A percentile compares a stretch with the other conserved stretches of the same genome.
These are phyloP conservation scores for Apiotrichum gamsii DNA, from an alignment of 1,284 basidiomycete species.

Conservation along the genomic window DNA sequence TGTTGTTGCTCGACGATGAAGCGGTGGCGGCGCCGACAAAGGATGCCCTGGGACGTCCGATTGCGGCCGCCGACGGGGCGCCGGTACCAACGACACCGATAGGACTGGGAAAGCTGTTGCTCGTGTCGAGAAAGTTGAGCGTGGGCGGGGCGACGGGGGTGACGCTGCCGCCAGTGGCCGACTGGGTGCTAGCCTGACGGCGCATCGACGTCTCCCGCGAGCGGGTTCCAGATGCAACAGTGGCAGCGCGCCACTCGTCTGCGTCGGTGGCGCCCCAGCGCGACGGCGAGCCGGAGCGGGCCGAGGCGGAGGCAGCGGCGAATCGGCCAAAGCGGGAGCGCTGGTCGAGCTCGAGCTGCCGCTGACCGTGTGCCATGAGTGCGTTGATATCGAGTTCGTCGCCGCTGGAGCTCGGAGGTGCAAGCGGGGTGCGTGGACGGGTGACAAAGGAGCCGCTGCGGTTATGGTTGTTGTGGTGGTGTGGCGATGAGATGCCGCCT, in stretches of 20 bases:
- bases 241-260: conserved; percentile 10
- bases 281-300: conserved; percentile 9
- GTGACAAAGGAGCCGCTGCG: conserved; percentile 3
- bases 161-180: conserved; percentile 4
- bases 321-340: conserved; percentile 14
- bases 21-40: not conserved
- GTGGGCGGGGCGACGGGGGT: not conserved
- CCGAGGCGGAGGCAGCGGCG: not conserved
- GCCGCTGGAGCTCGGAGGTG: conserved; percentile 4
- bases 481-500: not conserved
- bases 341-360: conserved; percentile 20
- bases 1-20: too few species aligned
- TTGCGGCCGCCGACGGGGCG: conserved; percentile 1
- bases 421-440: conserved; percentile 2
- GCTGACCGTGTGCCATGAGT: conserved; percentile 23
- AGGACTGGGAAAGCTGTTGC: conserved; percentile 12
- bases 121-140: conserved; percentile 8
- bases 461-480: not conserved
- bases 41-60: not conserved
- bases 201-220: conserved; percentile 15
- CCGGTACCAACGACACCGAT: conserved; percentile 5
- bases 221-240: not conserved
- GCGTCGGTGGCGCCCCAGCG: conserved; percentile 4
- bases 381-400: conserved; percentile 23
- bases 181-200: conserved; percentile 7